Base-by-base conservation (phyloP, 2,329 filamentous ascomycete genomes). In the Beauveria scarabaeidicola region DNA sequence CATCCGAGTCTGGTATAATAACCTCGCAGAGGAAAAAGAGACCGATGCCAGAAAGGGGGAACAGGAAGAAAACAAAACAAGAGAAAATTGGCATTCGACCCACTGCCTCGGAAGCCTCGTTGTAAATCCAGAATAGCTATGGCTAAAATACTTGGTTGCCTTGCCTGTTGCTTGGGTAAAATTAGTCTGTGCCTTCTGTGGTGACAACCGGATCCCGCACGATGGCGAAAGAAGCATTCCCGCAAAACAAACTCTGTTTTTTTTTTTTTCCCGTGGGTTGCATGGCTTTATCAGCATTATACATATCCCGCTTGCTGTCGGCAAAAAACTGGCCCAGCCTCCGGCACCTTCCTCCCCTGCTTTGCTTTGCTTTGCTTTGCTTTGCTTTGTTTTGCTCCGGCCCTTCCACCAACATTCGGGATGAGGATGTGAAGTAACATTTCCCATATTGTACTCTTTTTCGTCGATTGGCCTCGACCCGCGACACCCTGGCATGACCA, bases 1-100 rank as follows among this genome's bases (percentile, higher is more conserved):
- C 53, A 56, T 56, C 53, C 53, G 53, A 55, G 53, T 47, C 15
- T 27, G 9, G 43, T 46, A 27, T 55, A n/a, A 21, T n/a, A 23
- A 36, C 27, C 43, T 56, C 43, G 8, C 53, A n/a, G 13, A 55
- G 43, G 21, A 52, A 52, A 40, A 52, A 19, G 11, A 36, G 38
- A 19, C 27, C 27, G 25, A 32, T 21, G n/a, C 15, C 21, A 23
- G 27, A 15, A 25, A 19, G 6, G 19, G 13, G 11, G 21, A 3
- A 36, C 13, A 1, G 32, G 5, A 36, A 36, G 32, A 36, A 47
- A 38, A 47, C 23, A 47, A 25, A 3, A 29, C 6, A 29, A 13
- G n/a, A 10, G n/a, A 51, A 21, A 44, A 19, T 11, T 19, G 19
- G 19, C 48, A 51, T 41, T 19, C 3, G 48, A 23, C 38, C 52